These are phyloP conservation scores for Oryza australiensis DNA, from an alignment of 176 grass and related monocot species.

Conservation along the genomic window DNA sequence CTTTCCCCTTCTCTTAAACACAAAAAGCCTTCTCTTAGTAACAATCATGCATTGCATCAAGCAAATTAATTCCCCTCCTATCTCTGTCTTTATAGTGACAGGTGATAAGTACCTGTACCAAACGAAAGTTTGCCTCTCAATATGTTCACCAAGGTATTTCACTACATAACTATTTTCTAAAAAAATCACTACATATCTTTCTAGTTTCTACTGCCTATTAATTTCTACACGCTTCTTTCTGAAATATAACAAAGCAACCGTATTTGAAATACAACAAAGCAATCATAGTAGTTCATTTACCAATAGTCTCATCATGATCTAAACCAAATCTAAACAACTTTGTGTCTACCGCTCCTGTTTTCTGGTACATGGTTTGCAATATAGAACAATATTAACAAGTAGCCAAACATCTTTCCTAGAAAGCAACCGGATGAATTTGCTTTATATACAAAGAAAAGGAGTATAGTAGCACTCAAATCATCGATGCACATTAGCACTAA, in stretches of 20 bases:
- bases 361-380: not conserved
- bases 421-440: slow-evolving; percentile 16
- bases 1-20: too few species aligned
- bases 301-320: not conserved
- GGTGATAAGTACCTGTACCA: not conserved
- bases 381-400: not conserved
- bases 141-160: not conserved
- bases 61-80: not conserved
- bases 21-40: not conserved
- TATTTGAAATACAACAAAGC: not conserved
- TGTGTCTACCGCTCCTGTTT: not conserved
- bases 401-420: slow-evolving; percentile 38
- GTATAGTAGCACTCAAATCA: not conserved
- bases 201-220: not conserved
- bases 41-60: not conserved
- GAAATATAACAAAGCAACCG: not conserved
- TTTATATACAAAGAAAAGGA: not conserved
- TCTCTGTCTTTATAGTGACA: not conserved
- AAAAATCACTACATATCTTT: too few species aligned
- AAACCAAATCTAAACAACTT: not conserved
- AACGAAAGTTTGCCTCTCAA: not conserved
- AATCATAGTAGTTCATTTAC: not conserved
- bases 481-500: not conserved
- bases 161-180: not conserved
- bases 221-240: not conserved